A percentile compares a stretch with the other conserved stretches of the same genome.
These are phyloP conservation scores for Pisolithus microcarpus DNA, from an alignment of 768 basidiomycete species.

Conservation along the genomic window DNA sequence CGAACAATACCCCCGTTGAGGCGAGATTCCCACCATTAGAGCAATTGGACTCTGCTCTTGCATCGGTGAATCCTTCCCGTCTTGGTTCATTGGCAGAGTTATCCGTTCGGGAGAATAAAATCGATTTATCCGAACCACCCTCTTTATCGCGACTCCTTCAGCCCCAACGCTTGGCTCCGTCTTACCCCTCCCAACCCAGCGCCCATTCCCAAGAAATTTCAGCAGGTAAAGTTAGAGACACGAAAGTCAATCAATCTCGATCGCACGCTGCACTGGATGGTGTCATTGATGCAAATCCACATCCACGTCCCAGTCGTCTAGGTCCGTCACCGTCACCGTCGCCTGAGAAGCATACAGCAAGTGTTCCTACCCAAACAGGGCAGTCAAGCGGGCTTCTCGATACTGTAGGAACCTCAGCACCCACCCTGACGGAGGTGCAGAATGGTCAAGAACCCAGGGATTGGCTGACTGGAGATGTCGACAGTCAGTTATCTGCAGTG, in stretches of 20 bases:
- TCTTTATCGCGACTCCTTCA: constrained; percentile 18
- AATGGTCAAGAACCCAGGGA: constrained; percentile 39
- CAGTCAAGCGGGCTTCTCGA: constrained; percentile 12
- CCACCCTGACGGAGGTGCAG: constrained; percentile 8
- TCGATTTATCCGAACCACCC: constrained; percentile 18
- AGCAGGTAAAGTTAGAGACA: constrained; percentile 44
- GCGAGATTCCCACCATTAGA: constrained; percentile 84
- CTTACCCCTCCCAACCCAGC: constrained; percentile 28
- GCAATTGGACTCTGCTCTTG: constrained; percentile 60
- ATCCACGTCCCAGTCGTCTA: constrained; percentile 15
- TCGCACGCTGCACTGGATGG: constrained; percentile 8
- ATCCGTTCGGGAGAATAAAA: constrained; percentile 7
- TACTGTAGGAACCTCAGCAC: constrained; percentile 8
- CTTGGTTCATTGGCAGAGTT: constrained; percentile 13
- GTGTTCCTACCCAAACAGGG: constrained; percentile 35
- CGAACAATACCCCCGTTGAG: constrained; percentile 48
- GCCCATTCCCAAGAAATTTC: constrained; percentile 53
- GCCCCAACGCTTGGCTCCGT: constrained; percentile 11
- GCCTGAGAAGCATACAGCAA: constrained; percentile 43
- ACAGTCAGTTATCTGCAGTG: constrained; percentile 22
- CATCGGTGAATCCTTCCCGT: constrained; percentile 17
- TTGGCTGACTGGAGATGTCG: constrained; percentile 71
- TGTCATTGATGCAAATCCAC: constrained; percentile 7
- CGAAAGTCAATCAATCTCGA: constrained; percentile 9
- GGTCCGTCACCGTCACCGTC: constrained; percentile 36